Percentiles rank a stretch among this genome's conserved stretches.
phyloP scores from a whole-genome alignment of 306 rosid species.

The cucumber (Cucumis sativus) region DNA sequence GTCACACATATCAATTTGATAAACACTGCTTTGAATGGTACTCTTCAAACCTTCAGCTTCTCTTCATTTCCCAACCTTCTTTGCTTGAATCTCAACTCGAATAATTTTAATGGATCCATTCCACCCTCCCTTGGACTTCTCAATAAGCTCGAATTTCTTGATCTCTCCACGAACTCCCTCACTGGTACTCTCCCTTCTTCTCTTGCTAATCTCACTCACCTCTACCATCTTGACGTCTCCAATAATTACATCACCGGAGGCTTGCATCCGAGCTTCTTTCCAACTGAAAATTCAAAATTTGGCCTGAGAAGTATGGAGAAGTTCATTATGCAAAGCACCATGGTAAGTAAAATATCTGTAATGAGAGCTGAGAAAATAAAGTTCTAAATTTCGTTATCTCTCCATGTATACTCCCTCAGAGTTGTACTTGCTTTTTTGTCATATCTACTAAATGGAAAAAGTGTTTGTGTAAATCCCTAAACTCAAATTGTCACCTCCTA shows the following conservation, averaged over 20 bases:
- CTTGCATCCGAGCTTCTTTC: constrained; percentile 32
- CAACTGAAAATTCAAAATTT: constrained; percentile 14
- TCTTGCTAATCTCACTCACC: constrained; percentile 32
- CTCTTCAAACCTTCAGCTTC: constrained; percentile 29
- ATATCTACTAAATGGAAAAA: too few relatives aligned
- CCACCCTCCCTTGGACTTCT: constrained; percentile 32
- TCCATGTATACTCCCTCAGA: too few relatives aligned
- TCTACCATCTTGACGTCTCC: constrained; percentile 37
- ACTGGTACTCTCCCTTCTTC: constrained; percentile 40
- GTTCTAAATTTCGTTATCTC: too few relatives aligned
- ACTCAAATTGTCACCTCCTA: too few relatives aligned
- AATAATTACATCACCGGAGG: constrained; percentile 27
- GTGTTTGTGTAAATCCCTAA: too few relatives aligned
- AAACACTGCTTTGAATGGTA: constrained; percentile 29
- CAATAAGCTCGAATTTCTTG: constrained; percentile 34
- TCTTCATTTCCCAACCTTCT: constrained; percentile 41
- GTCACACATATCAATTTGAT: constrained; percentile 28
- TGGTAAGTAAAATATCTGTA: too few relatives aligned
- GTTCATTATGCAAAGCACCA: constrained; percentile 20
- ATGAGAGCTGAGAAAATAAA: too few relatives aligned
- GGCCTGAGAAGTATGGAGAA: constrained; percentile 24
- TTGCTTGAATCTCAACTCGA: constrained; percentile 32
- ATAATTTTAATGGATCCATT: constrained; percentile 31
- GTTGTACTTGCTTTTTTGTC: too few relatives aligned
- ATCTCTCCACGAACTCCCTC: constrained; percentile 31